These are phyloP conservation scores for Trichoderma sp. DNA, from an alignment of 2,329 filamentous ascomycete species.

Conservation along the genomic window DNA sequence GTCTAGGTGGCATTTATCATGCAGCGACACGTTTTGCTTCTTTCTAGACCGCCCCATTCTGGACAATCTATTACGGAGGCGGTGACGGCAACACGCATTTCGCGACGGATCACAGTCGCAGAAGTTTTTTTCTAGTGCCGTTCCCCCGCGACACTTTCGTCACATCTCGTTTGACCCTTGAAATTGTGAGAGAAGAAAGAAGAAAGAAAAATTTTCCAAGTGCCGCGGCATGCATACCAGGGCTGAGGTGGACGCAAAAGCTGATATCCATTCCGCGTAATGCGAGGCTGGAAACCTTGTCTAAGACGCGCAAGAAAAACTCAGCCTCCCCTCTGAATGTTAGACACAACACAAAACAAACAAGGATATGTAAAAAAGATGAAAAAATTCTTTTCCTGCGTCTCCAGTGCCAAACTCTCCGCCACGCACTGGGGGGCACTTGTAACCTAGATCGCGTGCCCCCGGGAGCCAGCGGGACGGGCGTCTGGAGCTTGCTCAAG, in stretches of 20 bases:
- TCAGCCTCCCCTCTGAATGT: neutral
- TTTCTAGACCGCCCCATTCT: neutral
- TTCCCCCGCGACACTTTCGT: neutral
- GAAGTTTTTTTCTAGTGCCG: neutral
- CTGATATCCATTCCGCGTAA: neutral
- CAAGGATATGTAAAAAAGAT: neutral
- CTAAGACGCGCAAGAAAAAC: neutral
- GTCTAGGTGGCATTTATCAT: neutral
- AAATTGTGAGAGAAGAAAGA: neutral
- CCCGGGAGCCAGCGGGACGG: slow-evolving; percentile 12
- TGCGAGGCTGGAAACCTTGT: neutral
- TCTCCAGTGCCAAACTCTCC: neutral
- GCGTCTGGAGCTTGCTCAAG: neutral
- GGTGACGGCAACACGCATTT: slow-evolving; percentile 11
- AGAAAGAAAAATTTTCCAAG: neutral
- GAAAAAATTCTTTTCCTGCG: neutral
- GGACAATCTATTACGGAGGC: neutral
- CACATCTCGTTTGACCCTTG: neutral
- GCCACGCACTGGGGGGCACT: neutral
- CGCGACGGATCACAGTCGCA: neutral
- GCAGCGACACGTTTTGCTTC: neutral
- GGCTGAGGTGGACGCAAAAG: neutral
- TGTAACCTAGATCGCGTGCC: slow-evolving; percentile 11
- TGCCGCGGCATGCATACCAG: neutral
- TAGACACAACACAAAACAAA: neutral